These are phyloP conservation scores for Solanum dulcamara DNA, from an alignment of 257 asterid genomes.

Conservation along the genomic window DNA sequence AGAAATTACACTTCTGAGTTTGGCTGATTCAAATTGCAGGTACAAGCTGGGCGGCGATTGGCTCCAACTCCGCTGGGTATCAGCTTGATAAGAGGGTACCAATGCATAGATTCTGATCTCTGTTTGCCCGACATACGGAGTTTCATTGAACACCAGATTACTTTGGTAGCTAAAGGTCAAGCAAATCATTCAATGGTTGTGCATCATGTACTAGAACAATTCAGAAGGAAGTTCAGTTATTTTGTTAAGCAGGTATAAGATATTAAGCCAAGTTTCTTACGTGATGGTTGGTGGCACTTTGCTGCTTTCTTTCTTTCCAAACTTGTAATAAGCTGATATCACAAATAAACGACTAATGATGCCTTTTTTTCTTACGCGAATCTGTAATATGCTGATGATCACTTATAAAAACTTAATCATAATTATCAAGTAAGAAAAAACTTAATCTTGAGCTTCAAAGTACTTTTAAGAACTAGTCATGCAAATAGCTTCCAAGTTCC, in stretches of 20 bases:
- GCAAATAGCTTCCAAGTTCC: background rate
- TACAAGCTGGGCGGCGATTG: slow-evolving; percentile 77
- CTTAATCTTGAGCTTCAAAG: background rate
- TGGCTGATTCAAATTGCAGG: slow-evolving; percentile 33
- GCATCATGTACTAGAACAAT: slow-evolving; percentile 76
- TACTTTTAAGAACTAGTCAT: background rate
- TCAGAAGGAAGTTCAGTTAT: slow-evolving; percentile 69
- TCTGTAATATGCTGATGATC: background rate
- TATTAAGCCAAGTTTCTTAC: background rate
- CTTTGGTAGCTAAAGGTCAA: slow-evolving; percentile 90
- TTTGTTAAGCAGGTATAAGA: slow-evolving; percentile 69
- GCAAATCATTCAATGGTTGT: slow-evolving; percentile 74
- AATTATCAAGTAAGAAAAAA: no score
- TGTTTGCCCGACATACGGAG: slow-evolving; percentile 88
- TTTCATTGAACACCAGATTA: slow-evolving; percentile 86
- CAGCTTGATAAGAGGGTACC: slow-evolving; percentile 91
- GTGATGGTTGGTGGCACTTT: background rate
- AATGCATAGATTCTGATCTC: slow-evolving; percentile 82
- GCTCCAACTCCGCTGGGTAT: slow-evolving; percentile 83
- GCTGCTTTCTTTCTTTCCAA: background rate
- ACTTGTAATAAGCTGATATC: background rate
- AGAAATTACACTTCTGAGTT: background rate
- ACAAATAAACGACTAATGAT: background rate
- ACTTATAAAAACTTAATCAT: background rate
- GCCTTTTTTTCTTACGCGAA: background rate